Evolutionary conservation across 1,139 yeast species (phyloP).

Genomic region (Lizanozyma gosingica): DNA sequence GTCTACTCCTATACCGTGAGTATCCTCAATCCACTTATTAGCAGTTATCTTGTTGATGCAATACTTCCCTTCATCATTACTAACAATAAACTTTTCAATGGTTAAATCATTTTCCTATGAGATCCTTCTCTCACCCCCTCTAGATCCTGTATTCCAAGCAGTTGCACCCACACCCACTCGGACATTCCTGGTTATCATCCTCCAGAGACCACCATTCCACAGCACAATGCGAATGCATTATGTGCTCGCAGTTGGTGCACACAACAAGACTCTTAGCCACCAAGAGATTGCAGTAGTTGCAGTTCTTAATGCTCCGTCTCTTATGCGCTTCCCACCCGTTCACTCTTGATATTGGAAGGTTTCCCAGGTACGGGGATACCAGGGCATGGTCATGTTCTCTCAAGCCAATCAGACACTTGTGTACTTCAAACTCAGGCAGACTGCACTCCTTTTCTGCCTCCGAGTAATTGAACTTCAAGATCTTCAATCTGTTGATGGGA

Average conservation of each 20-base stretch:
- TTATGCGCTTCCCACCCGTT: constrained; percentile 28
- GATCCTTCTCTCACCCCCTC: too few species aligned
- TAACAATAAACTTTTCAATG: too few species aligned
- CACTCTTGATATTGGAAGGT: constrained; percentile 4
- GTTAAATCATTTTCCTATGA: too few species aligned
- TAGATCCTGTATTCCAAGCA: constrained; percentile 36
- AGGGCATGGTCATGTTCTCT: constrained; percentile 14
- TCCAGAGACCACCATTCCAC: constrained; percentile 62
- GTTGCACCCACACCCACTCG: constrained; percentile 84
- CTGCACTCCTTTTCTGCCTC: constrained; percentile 10
- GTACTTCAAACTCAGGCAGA: constrained; percentile 19
- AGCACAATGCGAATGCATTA: constrained; percentile 74
- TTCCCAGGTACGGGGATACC: constrained; percentile 7
- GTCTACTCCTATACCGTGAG: too few species aligned
- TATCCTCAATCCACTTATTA: too few species aligned
- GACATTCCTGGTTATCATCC: constrained; percentile 51
- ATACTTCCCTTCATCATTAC: too few species aligned
- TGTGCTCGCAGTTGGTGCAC: constrained; percentile 72
- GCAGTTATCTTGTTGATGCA: too few species aligned
- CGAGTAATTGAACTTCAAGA: constrained; percentile 62
- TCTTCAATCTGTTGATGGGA: constrained; percentile 66
- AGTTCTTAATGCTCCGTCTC: constrained; percentile 25
- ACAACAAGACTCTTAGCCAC: constrained; percentile 55
- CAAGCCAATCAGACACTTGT: constrained; percentile 37
- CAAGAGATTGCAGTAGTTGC: constrained; percentile 58